These are phyloP conservation scores for Trapa bicornis DNA, from an alignment of 345 rosid genomes.

Conservation along the genomic window DNA sequence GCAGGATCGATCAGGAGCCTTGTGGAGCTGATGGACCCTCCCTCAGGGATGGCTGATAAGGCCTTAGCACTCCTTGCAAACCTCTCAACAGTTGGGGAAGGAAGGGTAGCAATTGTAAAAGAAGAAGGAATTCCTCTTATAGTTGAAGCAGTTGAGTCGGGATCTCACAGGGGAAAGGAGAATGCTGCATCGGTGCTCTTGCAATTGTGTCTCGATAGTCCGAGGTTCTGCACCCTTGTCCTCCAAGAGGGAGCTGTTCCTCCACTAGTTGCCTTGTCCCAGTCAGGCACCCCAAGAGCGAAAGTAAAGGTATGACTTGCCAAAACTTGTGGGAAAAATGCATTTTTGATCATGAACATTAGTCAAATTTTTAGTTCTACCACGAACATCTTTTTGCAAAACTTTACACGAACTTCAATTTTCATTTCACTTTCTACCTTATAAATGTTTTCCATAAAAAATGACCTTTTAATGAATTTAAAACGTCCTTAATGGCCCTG, in stretches of 20 bases:
- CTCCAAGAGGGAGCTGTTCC: constrained; percentile 96
- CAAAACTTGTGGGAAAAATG: neutral
- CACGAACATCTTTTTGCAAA: too few species aligned
- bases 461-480: too few species aligned
- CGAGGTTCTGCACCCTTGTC: constrained; percentile 76
- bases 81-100: constrained; percentile 72
- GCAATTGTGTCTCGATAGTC: constrained; percentile 68
- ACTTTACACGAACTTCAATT: too few species aligned
- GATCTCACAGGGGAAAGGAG: constrained; percentile 90
- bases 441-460: too few species aligned
- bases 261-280: constrained; percentile 89
- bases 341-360: too few species aligned
- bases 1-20: constrained; percentile 88
- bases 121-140: constrained; percentile 71
- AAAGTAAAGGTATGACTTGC: constrained; percentile 67
- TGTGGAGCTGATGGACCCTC: constrained; percentile 59
- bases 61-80: constrained; percentile 83
- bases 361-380: too few species aligned
- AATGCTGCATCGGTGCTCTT: constrained; percentile 71
- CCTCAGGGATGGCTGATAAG: constrained; percentile 76
- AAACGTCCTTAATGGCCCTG: neutral
- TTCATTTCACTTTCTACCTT: too few species aligned
- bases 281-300: constrained; percentile 87
- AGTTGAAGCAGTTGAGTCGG: constrained; percentile 70
- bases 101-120: constrained; percentile 50